These are phyloP conservation scores for Posidonia oceanica DNA, from an alignment of 116 monocot species.

Conservation along the genomic window DNA sequence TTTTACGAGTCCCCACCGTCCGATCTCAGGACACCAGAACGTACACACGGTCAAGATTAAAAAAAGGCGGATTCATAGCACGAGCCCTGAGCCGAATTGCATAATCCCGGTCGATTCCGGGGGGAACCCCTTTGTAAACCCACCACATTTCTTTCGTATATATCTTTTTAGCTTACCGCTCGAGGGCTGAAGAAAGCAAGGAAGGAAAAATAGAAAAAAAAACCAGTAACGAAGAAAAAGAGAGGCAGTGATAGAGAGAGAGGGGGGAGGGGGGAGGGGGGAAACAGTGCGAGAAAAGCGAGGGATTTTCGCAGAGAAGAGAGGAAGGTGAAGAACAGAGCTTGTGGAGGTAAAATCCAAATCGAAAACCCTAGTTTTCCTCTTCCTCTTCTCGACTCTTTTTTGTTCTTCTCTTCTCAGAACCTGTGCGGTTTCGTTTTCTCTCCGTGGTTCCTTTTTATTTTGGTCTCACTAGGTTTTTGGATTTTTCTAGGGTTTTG, in stretches of 20 bases:
- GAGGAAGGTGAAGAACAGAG: too few species aligned
- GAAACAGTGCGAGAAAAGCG: too few species aligned
- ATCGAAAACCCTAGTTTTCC: neutral
- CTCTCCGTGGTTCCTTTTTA: neutral
- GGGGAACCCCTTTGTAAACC: neutral
- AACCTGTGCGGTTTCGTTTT: neutral
- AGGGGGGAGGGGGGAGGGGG: too few species aligned
- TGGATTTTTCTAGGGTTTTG: conserved; percentile 6
- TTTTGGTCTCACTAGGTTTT: neutral
- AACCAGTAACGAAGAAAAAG: neutral
- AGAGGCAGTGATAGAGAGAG: neutral
- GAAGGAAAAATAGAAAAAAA: neutral
- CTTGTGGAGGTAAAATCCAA: neutral
- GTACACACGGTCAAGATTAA: neutral
- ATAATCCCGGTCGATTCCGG: neutral
- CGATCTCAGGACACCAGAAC: neutral
- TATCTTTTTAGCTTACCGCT: neutral
- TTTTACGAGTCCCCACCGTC: neutral
- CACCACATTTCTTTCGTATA: neutral
- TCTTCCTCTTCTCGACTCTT: too few species aligned
- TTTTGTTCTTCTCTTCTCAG: neutral
- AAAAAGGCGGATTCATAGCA: neutral
- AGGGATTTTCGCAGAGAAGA: too few species aligned
- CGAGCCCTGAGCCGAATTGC: neutral
- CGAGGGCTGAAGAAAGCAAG: neutral